Base-by-base conservation (phyloP, 768 basidiomycete genomes). In the Boletus eberwhitei region DNA sequence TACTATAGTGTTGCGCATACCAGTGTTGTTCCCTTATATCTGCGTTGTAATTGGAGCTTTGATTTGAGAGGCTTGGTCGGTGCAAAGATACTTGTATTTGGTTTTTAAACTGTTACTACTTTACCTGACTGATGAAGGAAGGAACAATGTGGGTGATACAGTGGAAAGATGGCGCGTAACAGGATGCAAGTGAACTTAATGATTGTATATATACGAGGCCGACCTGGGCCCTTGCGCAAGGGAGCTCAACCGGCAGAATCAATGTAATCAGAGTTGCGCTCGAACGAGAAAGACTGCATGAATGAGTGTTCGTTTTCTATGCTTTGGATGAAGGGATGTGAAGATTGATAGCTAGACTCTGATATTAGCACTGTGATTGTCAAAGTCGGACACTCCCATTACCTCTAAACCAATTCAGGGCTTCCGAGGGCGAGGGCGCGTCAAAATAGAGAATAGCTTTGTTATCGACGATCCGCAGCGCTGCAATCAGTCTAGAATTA, bases 361-460 rank as follows among this genome's bases (percentile, higher is more conserved):
- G 12, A 29, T 21, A 39, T 69, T 29, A 65, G 59, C 12, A 8
- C 14, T 17, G 38, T 16, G 16, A n/a, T 38, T 7, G 4, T 32
- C 26, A 43, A n/a, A n/a, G 26, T 17, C 9, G 12, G 32, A 66
- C 74, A n/a, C 12, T 41, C 11, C 9, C 38, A 32, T 55, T 69
- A 90, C 91, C 91, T 83, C 91, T 82, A 77, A 86, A 93, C 91
- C 91, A 93, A 61, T 86, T 92, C 66, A 93, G 69, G 37, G 91
- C 91, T 60, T 90, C 89, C 51, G 90, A 90, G 21, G 90, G 83
- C 8, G 88, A 84, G 21, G 88, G 87, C 37, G 87, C 87, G 65
- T 92, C 88, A 66, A 94, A 93, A 68, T 94, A 94, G 41, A 94
- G 74, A 53, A 94, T 89, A 16, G 91, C 91, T 69, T 93, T 93